Percentiles rank a stretch among this genome's conserved stretches.
Evolutionary conservation across 176 grass and related monocot species (phyloP).

Genomic region (Rhynchospora breviuscula): DNA sequence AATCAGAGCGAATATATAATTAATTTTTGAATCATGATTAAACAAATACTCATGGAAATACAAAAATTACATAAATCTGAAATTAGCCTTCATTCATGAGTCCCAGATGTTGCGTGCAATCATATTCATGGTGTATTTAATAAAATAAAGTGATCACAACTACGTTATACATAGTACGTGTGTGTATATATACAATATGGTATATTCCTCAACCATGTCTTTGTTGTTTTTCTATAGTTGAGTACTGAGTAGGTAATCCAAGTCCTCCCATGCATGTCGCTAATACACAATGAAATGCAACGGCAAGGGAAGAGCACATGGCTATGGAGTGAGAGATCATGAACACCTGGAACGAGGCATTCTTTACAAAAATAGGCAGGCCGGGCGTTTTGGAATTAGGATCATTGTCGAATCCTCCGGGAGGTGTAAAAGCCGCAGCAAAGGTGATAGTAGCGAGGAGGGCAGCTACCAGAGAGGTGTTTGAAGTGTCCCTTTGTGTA

Average conservation of each 20-base stretch:
- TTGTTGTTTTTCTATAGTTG: conserved; percentile 19
- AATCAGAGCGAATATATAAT: too few relatives aligned
- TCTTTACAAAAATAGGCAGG: conserved; percentile 8
- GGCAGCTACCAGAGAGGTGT: not conserved
- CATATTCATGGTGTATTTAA: too few relatives aligned
- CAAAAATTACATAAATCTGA: too few relatives aligned
- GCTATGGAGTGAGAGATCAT: conserved; percentile 13
- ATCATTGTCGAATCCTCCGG: not conserved
- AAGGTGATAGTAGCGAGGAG: conserved; percentile 14
- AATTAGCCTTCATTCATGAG: too few relatives aligned
- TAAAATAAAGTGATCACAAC: not conserved
- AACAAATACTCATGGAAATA: too few relatives aligned
- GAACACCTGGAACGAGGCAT: not conserved
- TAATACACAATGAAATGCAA: not conserved
- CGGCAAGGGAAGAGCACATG: conserved; percentile 21
- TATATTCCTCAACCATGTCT: not conserved
- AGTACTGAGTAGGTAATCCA: not conserved
- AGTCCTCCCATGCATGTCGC: conserved; percentile 9
- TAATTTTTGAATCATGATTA: too few relatives aligned
- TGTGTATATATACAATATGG: not conserved
- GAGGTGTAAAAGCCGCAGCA: conserved; percentile 10
- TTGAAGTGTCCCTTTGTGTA: not conserved
- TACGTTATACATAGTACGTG: not conserved
- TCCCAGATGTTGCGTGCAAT: too few relatives aligned
- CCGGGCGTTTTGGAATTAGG: not conserved